Conservation (phyloP, 2,329 filamentous ascomycete species). For the Fusarium scirpi region DNA sequence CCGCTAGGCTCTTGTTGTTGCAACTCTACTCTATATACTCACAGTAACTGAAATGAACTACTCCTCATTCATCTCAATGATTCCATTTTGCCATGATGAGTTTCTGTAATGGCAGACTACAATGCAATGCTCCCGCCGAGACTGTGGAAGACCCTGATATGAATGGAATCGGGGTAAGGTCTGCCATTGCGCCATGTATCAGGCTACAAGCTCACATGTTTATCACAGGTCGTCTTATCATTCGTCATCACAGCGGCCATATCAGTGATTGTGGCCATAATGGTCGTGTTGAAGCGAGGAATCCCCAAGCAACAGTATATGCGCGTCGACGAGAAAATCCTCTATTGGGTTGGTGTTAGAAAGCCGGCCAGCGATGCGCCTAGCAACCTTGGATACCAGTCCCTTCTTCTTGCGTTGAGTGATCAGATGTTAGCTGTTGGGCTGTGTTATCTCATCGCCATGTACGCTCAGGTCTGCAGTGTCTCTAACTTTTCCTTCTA, state of each 20-base stretch:
- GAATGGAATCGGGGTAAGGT: slow-evolving; percentile 29
- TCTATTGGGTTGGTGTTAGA: slow-evolving; percentile 7
- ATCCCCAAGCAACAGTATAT: slow-evolving; percentile 22
- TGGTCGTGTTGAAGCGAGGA: slow-evolving; percentile 19
- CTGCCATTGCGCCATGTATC: not conserved
- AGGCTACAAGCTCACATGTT: not conserved
- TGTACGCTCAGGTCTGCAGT: slow-evolving; percentile 23
- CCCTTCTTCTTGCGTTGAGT: slow-evolving; percentile 30
- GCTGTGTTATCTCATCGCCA: slow-evolving; percentile 29
- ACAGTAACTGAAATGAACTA: not conserved
- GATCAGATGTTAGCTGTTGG: slow-evolving; percentile 28
- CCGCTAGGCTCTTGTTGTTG: not conserved
- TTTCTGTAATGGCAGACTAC: slow-evolving; percentile 10
- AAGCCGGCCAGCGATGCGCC: slow-evolving; percentile 17
- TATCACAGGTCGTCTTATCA: slow-evolving; percentile 11
- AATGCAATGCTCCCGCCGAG: not conserved
- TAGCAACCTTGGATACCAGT: slow-evolving; percentile 29
- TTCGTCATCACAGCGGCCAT: slow-evolving; percentile 21
- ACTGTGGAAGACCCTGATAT: slow-evolving; percentile 29
- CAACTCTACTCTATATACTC: not conserved
- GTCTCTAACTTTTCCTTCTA: slow-evolving; percentile 20
- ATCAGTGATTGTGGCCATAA: slow-evolving; percentile 18
- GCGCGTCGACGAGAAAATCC: slow-evolving; percentile 27
- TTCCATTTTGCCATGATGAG: not conserved
- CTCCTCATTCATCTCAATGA: not conserved